Evolutionary conservation across 352 stramenopile species (phyloP), one percentile per base, ranked within the genome.

Genomic region (Globisporangium parvum): DNA sequence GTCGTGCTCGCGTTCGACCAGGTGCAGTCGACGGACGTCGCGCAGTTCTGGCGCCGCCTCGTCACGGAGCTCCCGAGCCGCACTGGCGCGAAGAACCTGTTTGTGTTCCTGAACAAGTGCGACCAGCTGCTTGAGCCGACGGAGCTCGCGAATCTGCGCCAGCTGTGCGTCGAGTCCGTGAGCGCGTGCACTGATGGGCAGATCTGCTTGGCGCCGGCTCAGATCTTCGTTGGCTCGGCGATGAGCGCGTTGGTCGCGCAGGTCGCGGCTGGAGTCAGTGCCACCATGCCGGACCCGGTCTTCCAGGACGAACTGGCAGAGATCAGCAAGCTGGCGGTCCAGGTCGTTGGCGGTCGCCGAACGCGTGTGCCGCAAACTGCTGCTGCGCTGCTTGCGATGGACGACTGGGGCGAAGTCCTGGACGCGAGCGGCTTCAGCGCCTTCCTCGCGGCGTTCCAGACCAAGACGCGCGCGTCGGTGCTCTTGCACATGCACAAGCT

Each of bases 31-130:
- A 41, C 35, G 3, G 35, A 41, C 35, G 35, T 41, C 35, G 35
- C 10, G 35, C 35, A 11, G 4, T 41, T 18, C 14, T 41, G 35
- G 35, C 35, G 35, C 14, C 35, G 35, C 35, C 14, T 41, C 35
- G 35, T 41, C 6, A 11, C 35, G 4, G 35, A 41, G 35, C 35
- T 41, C 14, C 35, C 35, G 35, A 41, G 35, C 9, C 35, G 35
- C 35, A 17, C 35, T 5, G 15, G 35, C 14, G 23, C 21, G 0
- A 33, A 51, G 46, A 51, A 51, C 23, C 24, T 51, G 15, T 26
- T 51, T 10, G 21, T 51, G 21, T 33, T 51, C 23, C 18, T 51
- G 21, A 51, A 51, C 46, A 51, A 51, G 46, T 51, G 31, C 21
- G 46, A 51, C 23, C 46, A 51, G 21, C 21, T 21, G 0, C 17